phyloP scores from a whole-genome alignment of 75 land plant genomes.

The Sequoiadendron giganteum region DNA sequence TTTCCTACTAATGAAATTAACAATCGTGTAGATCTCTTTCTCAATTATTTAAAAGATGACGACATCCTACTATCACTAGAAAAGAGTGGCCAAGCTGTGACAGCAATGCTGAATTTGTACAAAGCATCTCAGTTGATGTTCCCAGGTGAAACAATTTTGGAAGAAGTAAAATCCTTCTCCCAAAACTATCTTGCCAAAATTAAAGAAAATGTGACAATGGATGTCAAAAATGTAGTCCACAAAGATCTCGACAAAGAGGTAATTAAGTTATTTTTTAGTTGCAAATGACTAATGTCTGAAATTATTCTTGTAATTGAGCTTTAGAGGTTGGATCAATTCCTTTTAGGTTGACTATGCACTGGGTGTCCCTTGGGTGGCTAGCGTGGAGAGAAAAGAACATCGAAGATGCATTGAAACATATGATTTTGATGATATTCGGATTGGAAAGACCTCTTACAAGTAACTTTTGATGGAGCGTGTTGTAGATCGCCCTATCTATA shows the following conservation, averaged over 20 bases:
- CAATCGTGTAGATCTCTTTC: conserved; percentile 13
- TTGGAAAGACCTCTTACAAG: conserved; percentile 16
- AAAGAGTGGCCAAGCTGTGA: too few species aligned
- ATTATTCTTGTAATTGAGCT: neutral
- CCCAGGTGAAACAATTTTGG: too few species aligned
- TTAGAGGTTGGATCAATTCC: neutral
- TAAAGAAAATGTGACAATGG: conserved; percentile 2
- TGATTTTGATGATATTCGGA: conserved; percentile 25
- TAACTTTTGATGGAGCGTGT: conserved; percentile 7
- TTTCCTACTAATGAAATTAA: neutral
- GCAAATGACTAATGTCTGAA: neutral
- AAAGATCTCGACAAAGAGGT: conserved; percentile 19
- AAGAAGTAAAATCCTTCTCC: too few species aligned
- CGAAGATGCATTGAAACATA: conserved; percentile 47
- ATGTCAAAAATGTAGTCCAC: conserved; percentile 9
- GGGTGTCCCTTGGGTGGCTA: conserved; percentile 40
- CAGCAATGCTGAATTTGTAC: too few species aligned
- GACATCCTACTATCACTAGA: neutral
- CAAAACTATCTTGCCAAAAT: conserved; percentile 26
- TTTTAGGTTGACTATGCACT: conserved; percentile 51
- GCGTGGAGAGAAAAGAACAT: conserved; percentile 43
- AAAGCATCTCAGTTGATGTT: too few species aligned
- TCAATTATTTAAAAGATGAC: neutral
- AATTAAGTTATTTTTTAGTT: conserved; percentile 11
- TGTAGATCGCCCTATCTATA: neutral